Base-by-base conservation (phyloP, 106 monocot genomes). In the Xerophyta viscosa region DNA sequence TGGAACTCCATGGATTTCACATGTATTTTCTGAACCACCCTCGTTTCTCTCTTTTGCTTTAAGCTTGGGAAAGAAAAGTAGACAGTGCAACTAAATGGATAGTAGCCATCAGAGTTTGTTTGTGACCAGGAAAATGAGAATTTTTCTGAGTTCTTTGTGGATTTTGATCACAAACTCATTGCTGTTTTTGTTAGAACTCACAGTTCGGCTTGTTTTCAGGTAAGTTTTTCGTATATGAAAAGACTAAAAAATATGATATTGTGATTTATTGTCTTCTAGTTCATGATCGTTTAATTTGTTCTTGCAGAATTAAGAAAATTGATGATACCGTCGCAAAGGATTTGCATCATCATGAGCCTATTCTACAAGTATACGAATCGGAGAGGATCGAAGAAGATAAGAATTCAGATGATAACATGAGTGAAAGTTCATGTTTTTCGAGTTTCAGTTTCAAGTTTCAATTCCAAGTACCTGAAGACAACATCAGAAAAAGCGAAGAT, bases 401-500 rank as follows among this genome's bases (percentile, higher is more conserved):
- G 11, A 36, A 36, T n/a, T n/a, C n/a, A 11, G 33, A 36, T 6
- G 33, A 36, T 6, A 36, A 36, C 11, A 6, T 36, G 33, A 36
- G 11, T 36, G 33, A 36, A 11, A 36, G 11, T 36, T 36, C 46
- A 14, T n/a, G n/a, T n/a, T n/a, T n/a, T n/a, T 27, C 83, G 8
- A 52, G 14, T 56, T 81, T 91, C 23, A 65, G 58, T 28, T 85
- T 85, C 42, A 85, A 69, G 56, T 90, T 90, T 52, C 50, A 72
- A 39, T 39, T 65, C 55, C 77, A 65, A 37, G 60, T 63, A 22
- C 42, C 67, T 36, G 33, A 36, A 36, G 11, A 36, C 21, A 63
- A 71, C 18, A 8, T 27, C 11, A 41, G 15, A 4, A 45, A 22
- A 28, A 24, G 22, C 15, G 51, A 50, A 12, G 67, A 63, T 4